phyloP scores from a whole-genome alignment of 352 stramenopile species.

The Phytopythium kandeliae region DNA sequence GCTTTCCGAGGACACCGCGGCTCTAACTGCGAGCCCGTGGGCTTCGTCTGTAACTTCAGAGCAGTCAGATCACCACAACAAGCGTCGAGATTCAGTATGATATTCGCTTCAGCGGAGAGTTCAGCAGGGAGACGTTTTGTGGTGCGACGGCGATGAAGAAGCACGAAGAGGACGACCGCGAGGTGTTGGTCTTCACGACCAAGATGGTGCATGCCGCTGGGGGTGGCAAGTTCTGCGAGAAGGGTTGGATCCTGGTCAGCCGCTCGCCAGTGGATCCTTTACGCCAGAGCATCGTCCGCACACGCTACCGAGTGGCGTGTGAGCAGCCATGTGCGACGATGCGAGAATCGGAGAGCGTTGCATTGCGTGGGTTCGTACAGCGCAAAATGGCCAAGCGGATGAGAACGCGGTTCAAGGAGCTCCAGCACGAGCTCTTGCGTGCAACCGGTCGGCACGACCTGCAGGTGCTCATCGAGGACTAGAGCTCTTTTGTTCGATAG shows the following conservation, averaged over 20 bases:
- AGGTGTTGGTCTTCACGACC: neutral
- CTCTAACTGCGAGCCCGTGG: neutral
- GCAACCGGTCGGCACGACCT: neutral
- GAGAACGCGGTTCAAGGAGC: slow-evolving; percentile 1
- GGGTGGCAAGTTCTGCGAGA: neutral
- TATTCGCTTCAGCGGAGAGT: neutral
- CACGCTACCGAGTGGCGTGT: slow-evolving; percentile 1
- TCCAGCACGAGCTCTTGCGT: neutral
- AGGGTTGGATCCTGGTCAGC: slow-evolving; percentile 4
- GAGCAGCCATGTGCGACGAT: neutral
- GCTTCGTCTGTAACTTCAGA: neutral
- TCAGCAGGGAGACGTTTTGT: neutral
- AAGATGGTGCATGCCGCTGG: neutral
- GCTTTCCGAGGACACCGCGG: neutral
- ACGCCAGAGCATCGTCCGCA: slow-evolving; percentile 1
- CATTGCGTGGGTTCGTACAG: neutral
- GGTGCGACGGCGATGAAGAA: neutral
- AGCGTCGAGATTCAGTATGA: slow-evolving; percentile 2
- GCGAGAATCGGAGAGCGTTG: no score
- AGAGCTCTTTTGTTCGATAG: no score
- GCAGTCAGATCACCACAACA: neutral
- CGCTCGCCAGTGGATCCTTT: slow-evolving; percentile 4
- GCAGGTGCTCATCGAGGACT: neutral
- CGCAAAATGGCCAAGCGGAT: slow-evolving; percentile 1
- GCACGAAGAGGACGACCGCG: neutral